Conservation (phyloP, 2,329 filamentous ascomycete species). For the Fusarium sp. region DNA sequence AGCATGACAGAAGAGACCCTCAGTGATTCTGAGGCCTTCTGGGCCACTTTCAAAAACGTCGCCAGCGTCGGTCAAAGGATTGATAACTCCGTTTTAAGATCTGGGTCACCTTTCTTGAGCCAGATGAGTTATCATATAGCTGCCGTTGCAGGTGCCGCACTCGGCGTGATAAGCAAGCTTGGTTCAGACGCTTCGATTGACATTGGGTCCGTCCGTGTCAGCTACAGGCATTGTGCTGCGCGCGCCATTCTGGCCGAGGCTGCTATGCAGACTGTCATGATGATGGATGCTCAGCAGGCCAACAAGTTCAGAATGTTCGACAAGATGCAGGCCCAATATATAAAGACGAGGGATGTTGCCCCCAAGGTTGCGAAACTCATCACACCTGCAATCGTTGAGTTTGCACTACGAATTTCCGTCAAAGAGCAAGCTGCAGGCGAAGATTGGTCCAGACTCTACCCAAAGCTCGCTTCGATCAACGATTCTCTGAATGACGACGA, state of each 20-base stretch:
- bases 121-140: background rate
- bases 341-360: rapidly evolving
- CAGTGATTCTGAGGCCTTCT: background rate
- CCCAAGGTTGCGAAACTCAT: background rate
- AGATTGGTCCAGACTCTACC: rapidly evolving
- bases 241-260: background rate
- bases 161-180: background rate
- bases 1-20: background rate
- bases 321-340: background rate
- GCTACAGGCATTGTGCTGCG: background rate
- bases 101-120: background rate
- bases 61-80: background rate
- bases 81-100: background rate
- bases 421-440: background rate
- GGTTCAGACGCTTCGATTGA: background rate
- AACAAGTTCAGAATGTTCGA: background rate
- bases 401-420: background rate
- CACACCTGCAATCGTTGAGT: rapidly evolving
- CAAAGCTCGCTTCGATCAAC: rapidly evolving
- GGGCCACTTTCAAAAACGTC: background rate
- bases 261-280: background rate
- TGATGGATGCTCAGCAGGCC: background rate
- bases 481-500: rapidly evolving
- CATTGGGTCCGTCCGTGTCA: rapidly evolving
- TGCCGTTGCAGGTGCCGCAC: background rate